phyloP scores from a whole-genome alignment of 768 basidiomycete species.

The Tylopilus felleus region DNA sequence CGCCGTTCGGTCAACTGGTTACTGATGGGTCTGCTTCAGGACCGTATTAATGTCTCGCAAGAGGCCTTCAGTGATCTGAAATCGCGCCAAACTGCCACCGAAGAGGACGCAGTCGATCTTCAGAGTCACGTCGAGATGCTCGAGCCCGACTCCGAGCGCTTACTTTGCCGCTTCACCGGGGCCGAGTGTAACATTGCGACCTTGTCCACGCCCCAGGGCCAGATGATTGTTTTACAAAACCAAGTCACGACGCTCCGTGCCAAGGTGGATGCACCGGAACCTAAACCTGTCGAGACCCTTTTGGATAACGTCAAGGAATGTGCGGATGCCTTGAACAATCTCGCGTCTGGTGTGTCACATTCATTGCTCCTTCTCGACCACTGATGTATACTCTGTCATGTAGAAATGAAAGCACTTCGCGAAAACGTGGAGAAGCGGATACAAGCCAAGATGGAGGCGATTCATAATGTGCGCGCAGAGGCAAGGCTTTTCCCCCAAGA shows the following conservation, averaged over 20 bases:
- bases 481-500: conserved; percentile 22
- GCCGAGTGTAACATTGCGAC: conserved; percentile 32
- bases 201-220: conserved; percentile 27
- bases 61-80: conserved; percentile 18
- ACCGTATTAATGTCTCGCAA: conserved; percentile 23
- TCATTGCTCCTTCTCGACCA: not conserved
- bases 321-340: conserved; percentile 34
- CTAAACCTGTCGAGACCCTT: conserved; percentile 5
- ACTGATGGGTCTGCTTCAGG: conserved; percentile 15
- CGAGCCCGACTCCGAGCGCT: conserved; percentile 31
- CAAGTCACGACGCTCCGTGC: conserved; percentile 20
- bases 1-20: not conserved
- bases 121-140: conserved; percentile 39
- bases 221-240: conserved; percentile 19
- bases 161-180: conserved; percentile 26
- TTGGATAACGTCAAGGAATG: conserved; percentile 27
- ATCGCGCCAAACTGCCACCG: conserved; percentile 23
- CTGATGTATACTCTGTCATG: not conserved
- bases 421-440: conserved; percentile 45
- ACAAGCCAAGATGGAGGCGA: conserved; percentile 41
- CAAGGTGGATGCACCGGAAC: conserved; percentile 19
- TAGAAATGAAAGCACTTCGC: conserved; percentile 47
- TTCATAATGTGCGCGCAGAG: conserved; percentile 40
- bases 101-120: conserved; percentile 32
- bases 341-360: conserved; percentile 41